These are phyloP conservation scores for Nakazawaea holstii DNA, from an alignment of 805 yeast genomes.

Conservation along the genomic window DNA sequence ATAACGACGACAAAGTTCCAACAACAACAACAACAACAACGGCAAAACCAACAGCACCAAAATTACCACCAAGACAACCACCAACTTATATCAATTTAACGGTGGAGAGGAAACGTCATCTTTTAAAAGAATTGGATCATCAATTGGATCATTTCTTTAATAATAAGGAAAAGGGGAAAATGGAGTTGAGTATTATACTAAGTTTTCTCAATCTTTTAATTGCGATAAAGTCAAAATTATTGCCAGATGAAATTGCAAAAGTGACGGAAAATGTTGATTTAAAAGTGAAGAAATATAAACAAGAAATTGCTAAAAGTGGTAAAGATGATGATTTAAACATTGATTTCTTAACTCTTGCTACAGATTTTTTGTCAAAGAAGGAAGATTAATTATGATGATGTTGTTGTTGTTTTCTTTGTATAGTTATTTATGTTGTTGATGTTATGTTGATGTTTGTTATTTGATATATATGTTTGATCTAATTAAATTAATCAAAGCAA, in stretches of 20 bases:
- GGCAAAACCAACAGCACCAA: slow-evolving; percentile 19
- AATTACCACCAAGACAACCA: slow-evolving; percentile 33
- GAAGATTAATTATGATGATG: neutral
- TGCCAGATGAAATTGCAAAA: neutral
- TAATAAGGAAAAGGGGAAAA: slow-evolving; percentile 14
- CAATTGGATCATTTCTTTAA: slow-evolving; percentile 31
- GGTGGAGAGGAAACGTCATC: slow-evolving; percentile 32
- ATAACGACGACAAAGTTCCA: neutral
- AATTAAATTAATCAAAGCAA: too few species aligned
- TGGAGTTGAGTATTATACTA: slow-evolving; percentile 38
- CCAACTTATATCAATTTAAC: slow-evolving; percentile 37
- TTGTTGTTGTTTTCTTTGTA: neutral
- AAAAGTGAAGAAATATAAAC: slow-evolving; percentile 2
- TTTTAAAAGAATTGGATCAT: slow-evolving; percentile 36
- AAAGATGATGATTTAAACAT: neutral
- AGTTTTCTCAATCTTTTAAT: slow-evolving; percentile 48
- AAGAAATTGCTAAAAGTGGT: neutral
- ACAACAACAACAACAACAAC: neutral
- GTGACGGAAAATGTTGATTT: neutral
- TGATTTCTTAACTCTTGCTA: slow-evolving; percentile 5
- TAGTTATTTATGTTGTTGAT: neutral
- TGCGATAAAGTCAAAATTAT: slow-evolving; percentile 3
- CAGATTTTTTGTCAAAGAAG: slow-evolving; percentile 6
- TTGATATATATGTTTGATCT: too few species aligned
- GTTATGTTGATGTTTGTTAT: too few species aligned